These are phyloP conservation scores for Chlorella sp. DNA, from an alignment of 139 green algal species.

Conservation along the genomic window DNA sequence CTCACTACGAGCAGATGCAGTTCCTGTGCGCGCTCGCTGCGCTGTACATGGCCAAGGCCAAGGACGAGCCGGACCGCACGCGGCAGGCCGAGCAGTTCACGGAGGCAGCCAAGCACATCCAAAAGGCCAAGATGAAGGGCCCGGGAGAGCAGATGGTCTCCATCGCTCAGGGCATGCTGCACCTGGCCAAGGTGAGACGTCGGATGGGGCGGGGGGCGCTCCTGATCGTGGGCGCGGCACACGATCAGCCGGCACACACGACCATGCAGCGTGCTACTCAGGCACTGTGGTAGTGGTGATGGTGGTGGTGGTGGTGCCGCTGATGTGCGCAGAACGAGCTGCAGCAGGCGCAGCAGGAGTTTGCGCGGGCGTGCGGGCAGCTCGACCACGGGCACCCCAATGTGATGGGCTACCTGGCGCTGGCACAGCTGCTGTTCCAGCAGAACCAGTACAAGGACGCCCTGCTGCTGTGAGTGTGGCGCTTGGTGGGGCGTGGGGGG, in stretches of 20 bases:
- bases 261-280: not conserved
- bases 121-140: constrained; percentile 26
- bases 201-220: not conserved
- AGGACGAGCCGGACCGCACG: constrained; percentile 24
- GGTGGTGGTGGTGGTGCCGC: not conserved
- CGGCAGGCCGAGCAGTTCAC: constrained; percentile 20
- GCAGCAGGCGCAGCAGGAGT: constrained; percentile 32
- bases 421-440: constrained; percentile 50
- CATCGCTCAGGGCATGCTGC: constrained; percentile 49
- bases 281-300: not conserved
- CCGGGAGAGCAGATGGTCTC: constrained; percentile 57
- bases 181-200: constrained; percentile 44
- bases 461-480: constrained; percentile 38
- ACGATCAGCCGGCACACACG: not conserved
- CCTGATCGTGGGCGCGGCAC: too few species aligned
- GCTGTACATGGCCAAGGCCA: constrained; percentile 40
- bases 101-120: constrained; percentile 28
- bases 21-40: constrained; percentile 64
- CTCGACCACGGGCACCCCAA: constrained; percentile 49
- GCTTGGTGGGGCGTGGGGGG: too few species aligned
- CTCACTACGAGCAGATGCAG: constrained; percentile 62
- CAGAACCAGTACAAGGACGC: constrained; percentile 52
- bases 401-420: constrained; percentile 50
- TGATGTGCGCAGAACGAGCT: not conserved
- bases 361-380: constrained; percentile 26